Evolutionary conservation across 2,329 filamentous ascomycete species (phyloP).

Genomic region (Cadophora gregata): DNA sequence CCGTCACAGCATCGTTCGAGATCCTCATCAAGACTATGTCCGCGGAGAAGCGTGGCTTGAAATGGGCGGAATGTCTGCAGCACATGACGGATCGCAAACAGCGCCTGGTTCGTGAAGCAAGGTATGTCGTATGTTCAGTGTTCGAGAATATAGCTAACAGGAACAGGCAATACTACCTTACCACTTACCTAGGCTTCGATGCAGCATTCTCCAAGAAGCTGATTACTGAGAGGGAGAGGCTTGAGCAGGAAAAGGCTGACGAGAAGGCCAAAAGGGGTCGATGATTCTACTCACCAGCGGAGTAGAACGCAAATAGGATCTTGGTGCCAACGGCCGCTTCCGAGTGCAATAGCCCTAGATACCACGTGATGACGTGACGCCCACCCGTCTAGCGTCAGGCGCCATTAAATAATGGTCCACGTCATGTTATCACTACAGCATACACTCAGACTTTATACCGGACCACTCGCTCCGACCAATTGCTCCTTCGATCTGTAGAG

Average conservation of each 20-base stretch:
- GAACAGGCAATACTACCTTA: slow-evolving; percentile 66
- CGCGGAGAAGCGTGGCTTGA: slow-evolving; percentile 65
- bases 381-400: not conserved
- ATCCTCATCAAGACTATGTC: slow-evolving; percentile 85
- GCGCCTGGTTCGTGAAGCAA: slow-evolving; percentile 72
- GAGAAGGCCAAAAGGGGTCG: slow-evolving; percentile 6
- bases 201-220: slow-evolving; percentile 36
- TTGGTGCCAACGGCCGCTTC: not conserved
- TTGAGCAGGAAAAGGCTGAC: slow-evolving; percentile 28
- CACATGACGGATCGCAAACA: slow-evolving; percentile 76
- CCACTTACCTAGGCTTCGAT: slow-evolving; percentile 61
- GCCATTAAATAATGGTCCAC: slow-evolving; percentile 23
- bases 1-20: slow-evolving; percentile 85
- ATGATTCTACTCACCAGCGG: not conserved
- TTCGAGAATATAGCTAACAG: slow-evolving; percentile 19
- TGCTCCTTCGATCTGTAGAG: slow-evolving; percentile 11
- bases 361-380: slow-evolving; percentile 12
- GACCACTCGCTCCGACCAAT: not conserved
- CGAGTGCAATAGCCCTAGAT: not conserved
- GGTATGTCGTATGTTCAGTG: slow-evolving; percentile 58
- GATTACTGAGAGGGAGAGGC: slow-evolving; percentile 31
- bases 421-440: slow-evolving; percentile 21
- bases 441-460: not conserved
- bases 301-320: not conserved
- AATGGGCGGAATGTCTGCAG: slow-evolving; percentile 76